These are phyloP conservation scores for Jimgerdemannia lactiflua DNA, from an alignment of 192 early-diverging fungal genomes.

Conservation along the genomic window DNA sequence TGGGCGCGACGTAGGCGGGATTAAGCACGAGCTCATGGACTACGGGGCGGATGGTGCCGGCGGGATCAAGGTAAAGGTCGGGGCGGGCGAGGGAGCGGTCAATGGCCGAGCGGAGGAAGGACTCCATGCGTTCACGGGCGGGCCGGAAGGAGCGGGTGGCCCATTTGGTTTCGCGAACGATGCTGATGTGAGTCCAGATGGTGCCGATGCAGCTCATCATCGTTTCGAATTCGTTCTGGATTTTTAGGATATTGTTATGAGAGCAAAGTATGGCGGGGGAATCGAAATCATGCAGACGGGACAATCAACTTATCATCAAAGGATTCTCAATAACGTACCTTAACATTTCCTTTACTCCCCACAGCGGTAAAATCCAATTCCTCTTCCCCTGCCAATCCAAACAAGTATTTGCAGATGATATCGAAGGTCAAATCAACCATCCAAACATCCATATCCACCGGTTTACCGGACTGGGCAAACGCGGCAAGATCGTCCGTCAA, in stretches of 20 bases:
- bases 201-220: not conserved
- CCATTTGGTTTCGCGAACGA: not conserved
- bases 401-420: conserved; percentile 36
- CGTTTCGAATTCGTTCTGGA: not conserved
- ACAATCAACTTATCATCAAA: not conserved
- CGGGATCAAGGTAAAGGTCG: not conserved
- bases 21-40: not conserved
- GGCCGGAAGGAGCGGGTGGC: not conserved
- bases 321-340: not conserved
- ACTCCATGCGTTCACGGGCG: not conserved
- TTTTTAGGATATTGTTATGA: not conserved
- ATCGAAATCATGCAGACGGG: not conserved
- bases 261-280: conserved; percentile 6
- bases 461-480: not conserved
- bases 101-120: not conserved
- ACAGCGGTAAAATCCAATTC: not conserved
- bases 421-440: conserved; percentile 33
- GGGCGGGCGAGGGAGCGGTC: not conserved
- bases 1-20: too few species aligned
- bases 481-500: conserved; percentile 2
- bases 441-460: conserved; percentile 25
- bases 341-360: not conserved
- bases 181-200: not conserved
- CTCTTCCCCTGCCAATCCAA: conserved; percentile 10
- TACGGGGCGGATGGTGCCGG: not conserved